phyloP scores from a whole-genome alignment of 2,329 filamentous ascomycete genomes.

The Apiospora koreana region DNA sequence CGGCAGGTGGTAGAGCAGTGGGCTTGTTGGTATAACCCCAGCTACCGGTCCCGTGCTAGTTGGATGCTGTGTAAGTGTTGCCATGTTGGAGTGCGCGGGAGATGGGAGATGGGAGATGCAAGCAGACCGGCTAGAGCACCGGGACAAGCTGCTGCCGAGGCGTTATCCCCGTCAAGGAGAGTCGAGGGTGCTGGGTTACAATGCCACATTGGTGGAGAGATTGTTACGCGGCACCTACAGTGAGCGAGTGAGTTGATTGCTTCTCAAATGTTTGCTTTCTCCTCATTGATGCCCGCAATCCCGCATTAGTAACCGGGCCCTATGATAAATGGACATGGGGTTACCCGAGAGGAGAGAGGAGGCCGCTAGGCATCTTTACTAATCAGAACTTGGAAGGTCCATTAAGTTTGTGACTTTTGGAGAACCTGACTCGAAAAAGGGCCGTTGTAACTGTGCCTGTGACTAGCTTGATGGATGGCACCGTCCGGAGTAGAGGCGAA shows the following conservation, averaged over 20 bases:
- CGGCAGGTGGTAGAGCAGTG: background rate
- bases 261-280: background rate
- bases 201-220: background rate
- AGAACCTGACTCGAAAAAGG: background rate
- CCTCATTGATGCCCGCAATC: constrained; percentile 1
- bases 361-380: background rate
- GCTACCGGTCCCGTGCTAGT: background rate
- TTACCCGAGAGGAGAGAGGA: background rate
- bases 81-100: no score
- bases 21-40: background rate
- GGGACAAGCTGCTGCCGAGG: background rate
- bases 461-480: background rate
- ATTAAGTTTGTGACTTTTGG: background rate
- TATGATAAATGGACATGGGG: background rate
- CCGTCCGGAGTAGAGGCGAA: no score
- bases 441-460: background rate
- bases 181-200: background rate
- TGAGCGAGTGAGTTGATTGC: no score
- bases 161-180: background rate
- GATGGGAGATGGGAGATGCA: no score
- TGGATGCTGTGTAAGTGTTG: background rate
- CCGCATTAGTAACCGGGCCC: constrained; percentile 1
- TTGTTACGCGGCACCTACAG: background rate
- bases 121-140: background rate
- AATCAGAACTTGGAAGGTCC: background rate